These are phyloP conservation scores for Cyamopsis tetragonoloba DNA, from an alignment of 306 rosid species.

Conservation along the genomic window DNA sequence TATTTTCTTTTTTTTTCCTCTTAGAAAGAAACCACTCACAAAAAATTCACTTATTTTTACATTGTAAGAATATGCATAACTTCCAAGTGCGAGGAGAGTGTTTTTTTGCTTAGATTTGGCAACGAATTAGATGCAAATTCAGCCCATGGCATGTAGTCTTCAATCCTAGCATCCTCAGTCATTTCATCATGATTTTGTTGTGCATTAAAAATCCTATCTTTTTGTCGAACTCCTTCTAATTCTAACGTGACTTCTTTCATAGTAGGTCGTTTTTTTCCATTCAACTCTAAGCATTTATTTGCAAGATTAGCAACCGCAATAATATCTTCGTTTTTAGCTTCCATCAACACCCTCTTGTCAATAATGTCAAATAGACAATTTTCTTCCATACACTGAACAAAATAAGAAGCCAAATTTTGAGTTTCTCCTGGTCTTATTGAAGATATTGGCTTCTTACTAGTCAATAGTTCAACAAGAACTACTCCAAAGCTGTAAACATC, in stretches of 20 bases:
- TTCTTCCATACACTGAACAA: neutral
- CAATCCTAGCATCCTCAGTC: neutral
- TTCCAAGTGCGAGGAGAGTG: too few species aligned
- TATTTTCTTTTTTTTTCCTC: too few species aligned
- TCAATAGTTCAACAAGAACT: constrained; percentile 29
- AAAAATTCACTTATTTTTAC: too few species aligned
- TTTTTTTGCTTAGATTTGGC: too few species aligned
- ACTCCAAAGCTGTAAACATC: constrained; percentile 35
- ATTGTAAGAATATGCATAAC: too few species aligned
- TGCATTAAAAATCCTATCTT: neutral
- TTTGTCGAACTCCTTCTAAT: constrained; percentile 22
- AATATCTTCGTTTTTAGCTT: constrained; percentile 15
- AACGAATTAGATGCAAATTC: too few species aligned
- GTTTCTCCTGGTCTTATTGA: neutral
- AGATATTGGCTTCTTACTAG: constrained; percentile 21
- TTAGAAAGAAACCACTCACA: too few species aligned
- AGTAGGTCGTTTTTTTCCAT: constrained; percentile 35
- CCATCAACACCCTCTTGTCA: constrained; percentile 4
- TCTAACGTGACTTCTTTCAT: constrained; percentile 41
- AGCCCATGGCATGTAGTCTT: neutral
- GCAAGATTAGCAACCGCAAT: constrained; percentile 34
- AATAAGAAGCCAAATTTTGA: neutral
- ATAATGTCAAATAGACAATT: neutral
- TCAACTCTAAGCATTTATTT: constrained; percentile 29
- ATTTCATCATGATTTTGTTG: constrained; percentile 10